Base-by-base conservation (phyloP, 495 filamentous ascomycete species). In the Venustampulla echinocandica region DNA sequence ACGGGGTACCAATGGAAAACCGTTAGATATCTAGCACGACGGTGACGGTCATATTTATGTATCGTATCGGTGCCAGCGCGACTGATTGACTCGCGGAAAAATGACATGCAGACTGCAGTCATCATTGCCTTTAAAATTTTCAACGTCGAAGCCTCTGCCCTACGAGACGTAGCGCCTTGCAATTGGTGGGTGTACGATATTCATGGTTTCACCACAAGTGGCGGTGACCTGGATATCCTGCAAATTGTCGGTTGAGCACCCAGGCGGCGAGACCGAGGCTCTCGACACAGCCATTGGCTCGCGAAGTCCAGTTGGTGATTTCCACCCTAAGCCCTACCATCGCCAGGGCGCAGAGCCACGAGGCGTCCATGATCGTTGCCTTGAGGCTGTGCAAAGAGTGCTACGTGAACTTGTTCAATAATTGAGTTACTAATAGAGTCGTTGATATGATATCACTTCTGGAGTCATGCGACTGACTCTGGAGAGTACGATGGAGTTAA, bases 281-380 rank as follows among this genome's bases (percentile, higher is more conserved):
- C 19, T 17, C 7, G 27, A 30, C 9, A 18, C 19, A 17, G 17
- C 30, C 18, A 50, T 44, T 50, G 47, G 39, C 11, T 28, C 10
- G 25, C n/a, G n/a, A 36, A 28, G 38, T 21, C 44, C 23, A 32
- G 32, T 33, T 27, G 27, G 5, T 46, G 20, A 19, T 21, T 10
- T 38, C 40, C 18, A 50, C 30, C 39, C 47, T 44, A 44, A 50
- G 47, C 47, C 47, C 33, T 50, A 50, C 47, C 11, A 39, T 11
- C 27, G 18, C 23, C 2, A 28, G 33, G 23, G 21, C 11, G 24
- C 3, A 25, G 19, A 24, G 23, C 11, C 37, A 40, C 37, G 19
- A 19, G 37, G 10, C 37, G 5, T 13, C 37, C 37, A 13, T 30
- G 27, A 6, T 30, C 7, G 7, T 30, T n/a, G n/a, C n/a, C n/a